These are phyloP conservation scores for Euptelea pleiosperma DNA, from an alignment of 164 flowering plant genomes.

Conservation along the genomic window DNA sequence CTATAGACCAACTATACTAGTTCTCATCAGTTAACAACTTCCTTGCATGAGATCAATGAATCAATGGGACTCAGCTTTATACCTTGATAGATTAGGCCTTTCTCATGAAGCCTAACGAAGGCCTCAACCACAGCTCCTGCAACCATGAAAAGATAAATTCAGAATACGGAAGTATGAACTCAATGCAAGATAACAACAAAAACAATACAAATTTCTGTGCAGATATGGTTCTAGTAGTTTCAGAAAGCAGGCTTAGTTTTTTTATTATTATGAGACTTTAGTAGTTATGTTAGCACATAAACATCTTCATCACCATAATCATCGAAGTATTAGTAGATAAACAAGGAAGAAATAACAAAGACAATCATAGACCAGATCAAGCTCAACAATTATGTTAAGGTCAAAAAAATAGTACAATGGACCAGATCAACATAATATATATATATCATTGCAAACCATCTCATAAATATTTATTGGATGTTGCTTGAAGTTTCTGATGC, in stretches of 20 bases:
- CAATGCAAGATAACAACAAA: neutral
- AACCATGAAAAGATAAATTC: conserved; percentile 23
- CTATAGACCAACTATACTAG: neutral
- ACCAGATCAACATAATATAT: too few relatives aligned
- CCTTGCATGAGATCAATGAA: neutral
- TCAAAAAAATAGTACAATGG: too few relatives aligned
- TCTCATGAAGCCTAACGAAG: conserved; percentile 84
- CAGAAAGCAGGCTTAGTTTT: neutral
- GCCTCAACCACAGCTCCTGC: conserved; percentile 94
- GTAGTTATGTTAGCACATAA: too few relatives aligned
- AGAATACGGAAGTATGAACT: conserved; percentile 9
- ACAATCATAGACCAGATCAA: neutral
- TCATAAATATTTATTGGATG: too few relatives aligned
- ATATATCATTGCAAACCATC: too few relatives aligned
- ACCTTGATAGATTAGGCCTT: conserved; percentile 97
- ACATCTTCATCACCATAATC: too few relatives aligned
- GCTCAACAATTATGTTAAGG: too few relatives aligned
- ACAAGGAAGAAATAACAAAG: neutral
- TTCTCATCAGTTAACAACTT: neutral
- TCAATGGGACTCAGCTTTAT: conserved; percentile 4
- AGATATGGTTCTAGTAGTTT: neutral
- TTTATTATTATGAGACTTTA: too few relatives aligned
- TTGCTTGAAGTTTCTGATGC: too few relatives aligned
- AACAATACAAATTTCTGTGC: too few relatives aligned
- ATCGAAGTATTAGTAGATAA: too few relatives aligned